phyloP scores from a whole-genome alignment of 306 rosid species.

The Glycyrrhiza uralensis region DNA sequence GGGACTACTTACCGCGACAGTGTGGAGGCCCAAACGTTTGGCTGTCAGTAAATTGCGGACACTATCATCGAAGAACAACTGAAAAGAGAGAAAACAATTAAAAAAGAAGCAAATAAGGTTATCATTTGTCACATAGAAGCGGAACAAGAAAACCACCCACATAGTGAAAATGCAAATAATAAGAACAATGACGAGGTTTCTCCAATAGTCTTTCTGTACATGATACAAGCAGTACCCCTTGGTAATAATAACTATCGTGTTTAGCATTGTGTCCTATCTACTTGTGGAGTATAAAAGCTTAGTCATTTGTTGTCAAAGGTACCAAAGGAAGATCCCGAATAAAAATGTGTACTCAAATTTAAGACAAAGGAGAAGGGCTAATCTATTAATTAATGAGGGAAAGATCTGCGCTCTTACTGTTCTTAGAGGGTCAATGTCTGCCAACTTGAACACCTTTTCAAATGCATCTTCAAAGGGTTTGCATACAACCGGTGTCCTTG shows the following conservation, averaged over 20 bases:
- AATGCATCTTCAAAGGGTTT: conserved; percentile 77
- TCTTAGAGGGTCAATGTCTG: conserved; percentile 62
- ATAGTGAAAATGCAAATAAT: background rate
- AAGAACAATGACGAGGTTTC: background rate
- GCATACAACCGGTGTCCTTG: conserved; percentile 64
- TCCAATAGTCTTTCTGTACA: background rate
- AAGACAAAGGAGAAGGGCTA: background rate
- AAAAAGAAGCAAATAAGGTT: background rate
- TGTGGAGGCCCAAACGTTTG: conserved; percentile 61
- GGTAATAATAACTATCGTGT: background rate
- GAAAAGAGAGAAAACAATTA: conserved; percentile 2
- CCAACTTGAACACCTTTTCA: conserved; percentile 58
- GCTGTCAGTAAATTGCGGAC: conserved; percentile 59
- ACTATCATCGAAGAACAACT: conserved; percentile 89
- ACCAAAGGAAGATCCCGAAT: background rate
- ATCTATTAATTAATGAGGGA: background rate
- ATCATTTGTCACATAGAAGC: background rate
- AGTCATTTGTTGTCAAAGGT: background rate
- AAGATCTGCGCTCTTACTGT: conserved; percentile 48
- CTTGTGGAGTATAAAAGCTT: background rate
- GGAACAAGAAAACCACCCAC: too few relatives aligned
- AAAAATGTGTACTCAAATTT: background rate
- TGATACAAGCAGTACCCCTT: background rate
- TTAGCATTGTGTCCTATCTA: background rate
- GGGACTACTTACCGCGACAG: conserved; percentile 54